Evolutionary conservation across 805 yeast genomes (phyloP), one percentile per base, ranked within the genome.

Genomic region (Isabelozyma pseudorhagii): DNA sequence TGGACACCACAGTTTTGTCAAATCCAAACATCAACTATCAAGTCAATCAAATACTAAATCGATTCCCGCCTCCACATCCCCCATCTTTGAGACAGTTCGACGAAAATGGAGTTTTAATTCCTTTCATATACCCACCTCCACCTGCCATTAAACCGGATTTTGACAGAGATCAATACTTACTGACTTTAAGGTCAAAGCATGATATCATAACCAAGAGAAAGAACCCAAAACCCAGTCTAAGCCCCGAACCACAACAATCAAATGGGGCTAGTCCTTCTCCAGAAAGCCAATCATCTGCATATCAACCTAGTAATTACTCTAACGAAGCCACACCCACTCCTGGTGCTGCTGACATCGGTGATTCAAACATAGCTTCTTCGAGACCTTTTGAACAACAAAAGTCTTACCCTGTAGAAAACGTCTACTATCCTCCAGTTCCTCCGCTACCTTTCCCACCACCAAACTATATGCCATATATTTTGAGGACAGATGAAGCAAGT

Each of bases 391-490:
- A 21, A 21, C 25, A 21, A 21, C 25, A 21, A 21, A 21, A 21
- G 25, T 31, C 36, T 31, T 13, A 6, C n/a, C 15, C 15, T 14
- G 40, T n/a, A 2, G 18, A 7, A 38, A n/a, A n/a, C 13, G n/a
- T 13, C 17, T 14, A 14, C 14, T 42, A 42, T 31, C 21, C 45
- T 8, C 13, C 38, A 9, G 61, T 70, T 25, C 74, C 77, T 5
- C 79, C 79, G 8, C 61, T 74, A 31, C 78, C 79, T 13, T 74
- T 74, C 44, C 78, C 79, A 6, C 79, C 78, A 2, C 64, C 66
- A n/a, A 64, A 69, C 47, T 74, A 63, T 59, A 74, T 74, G 78
- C 76, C 79, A 5, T 72, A 71, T 50, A 76, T 77, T 1, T 53
- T 74, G 34, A 50, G 64, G n/a, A 63, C 76, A 2, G 72, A 70